These are phyloP conservation scores for Bipolaris oryzae DNA, from an alignment of 2,329 filamentous ascomycete species.

Conservation along the genomic window DNA sequence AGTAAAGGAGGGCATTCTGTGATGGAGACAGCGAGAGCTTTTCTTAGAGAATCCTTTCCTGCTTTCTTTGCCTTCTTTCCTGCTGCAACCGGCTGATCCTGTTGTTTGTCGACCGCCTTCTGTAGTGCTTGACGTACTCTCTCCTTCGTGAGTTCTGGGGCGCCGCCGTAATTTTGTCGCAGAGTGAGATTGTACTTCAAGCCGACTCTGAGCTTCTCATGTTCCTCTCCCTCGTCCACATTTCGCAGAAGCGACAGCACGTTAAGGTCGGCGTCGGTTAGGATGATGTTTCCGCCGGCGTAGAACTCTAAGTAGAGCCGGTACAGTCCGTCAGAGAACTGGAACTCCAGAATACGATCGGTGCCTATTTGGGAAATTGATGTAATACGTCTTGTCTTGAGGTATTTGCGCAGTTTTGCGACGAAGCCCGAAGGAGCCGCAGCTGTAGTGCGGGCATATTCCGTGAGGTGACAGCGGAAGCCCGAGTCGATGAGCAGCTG, in stretches of 20 bases:
- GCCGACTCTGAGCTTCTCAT: slow-evolving; percentile 80
- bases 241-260: slow-evolving; percentile 81
- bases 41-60: slow-evolving; percentile 75
- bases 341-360: slow-evolving; percentile 88
- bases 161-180: slow-evolving; percentile 80
- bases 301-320: slow-evolving; percentile 94
- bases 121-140: slow-evolving; percentile 72
- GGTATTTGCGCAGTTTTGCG: slow-evolving; percentile 79
- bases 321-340: slow-evolving; percentile 91
- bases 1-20: slow-evolving; percentile 87
- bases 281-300: slow-evolving; percentile 90
- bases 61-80: slow-evolving; percentile 75
- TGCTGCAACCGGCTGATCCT: slow-evolving; percentile 55
- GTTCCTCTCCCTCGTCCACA: slow-evolving; percentile 79
- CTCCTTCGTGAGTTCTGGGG: slow-evolving; percentile 76
- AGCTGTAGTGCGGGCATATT: slow-evolving; percentile 86
- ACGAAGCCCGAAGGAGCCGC: slow-evolving; percentile 86
- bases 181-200: slow-evolving; percentile 79
- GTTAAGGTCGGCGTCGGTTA: slow-evolving; percentile 83
- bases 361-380: slow-evolving; percentile 85
- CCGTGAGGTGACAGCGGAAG: slow-evolving; percentile 92
- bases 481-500: slow-evolving; percentile 93
- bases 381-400: slow-evolving; percentile 86
- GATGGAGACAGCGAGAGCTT: slow-evolving; percentile 80
- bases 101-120: slow-evolving; percentile 66